A percentile compares a stretch with the other conserved stretches of the same genome.
Evolutionary conservation across 768 basidiomycete genomes (phyloP).

Genomic region (Leucosporidium yakuticum): DNA sequence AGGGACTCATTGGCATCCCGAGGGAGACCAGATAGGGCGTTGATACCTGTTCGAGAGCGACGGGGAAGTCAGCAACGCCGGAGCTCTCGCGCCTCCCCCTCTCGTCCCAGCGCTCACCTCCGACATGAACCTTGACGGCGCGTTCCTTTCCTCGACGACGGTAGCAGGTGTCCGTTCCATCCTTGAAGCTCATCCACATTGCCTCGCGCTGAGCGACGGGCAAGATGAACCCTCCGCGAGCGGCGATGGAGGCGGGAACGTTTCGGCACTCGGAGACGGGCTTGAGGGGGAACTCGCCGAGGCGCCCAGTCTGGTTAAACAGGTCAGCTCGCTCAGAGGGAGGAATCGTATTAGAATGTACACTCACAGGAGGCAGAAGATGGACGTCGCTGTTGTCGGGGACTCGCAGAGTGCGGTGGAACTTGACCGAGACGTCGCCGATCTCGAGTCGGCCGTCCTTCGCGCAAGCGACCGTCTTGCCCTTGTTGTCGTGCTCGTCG

Average conservation of each 20-base stretch:
- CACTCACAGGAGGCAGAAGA: not conserved
- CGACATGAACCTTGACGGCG: slow-evolving; percentile 3
- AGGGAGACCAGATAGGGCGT: not conserved
- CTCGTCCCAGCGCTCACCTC: not conserved
- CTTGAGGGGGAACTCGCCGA: not conserved
- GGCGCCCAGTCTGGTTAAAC: not conserved
- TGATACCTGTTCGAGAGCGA: not conserved
- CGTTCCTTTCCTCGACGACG: not conserved
- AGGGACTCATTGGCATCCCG: not conserved
- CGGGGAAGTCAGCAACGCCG: not conserved
- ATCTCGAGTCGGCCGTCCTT: not conserved
- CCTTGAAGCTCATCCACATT: not conserved
- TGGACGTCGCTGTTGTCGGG: not conserved
- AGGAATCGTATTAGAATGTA: not conserved
- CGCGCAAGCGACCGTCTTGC: not conserved
- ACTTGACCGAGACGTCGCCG: not conserved
- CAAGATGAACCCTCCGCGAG: not conserved
- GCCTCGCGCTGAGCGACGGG: slow-evolving; percentile 5
- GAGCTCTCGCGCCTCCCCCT: no score
- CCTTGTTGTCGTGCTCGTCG: no score
- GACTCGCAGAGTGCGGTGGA: slow-evolving; percentile 1
- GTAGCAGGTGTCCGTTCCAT: no score
- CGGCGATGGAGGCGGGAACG: not conserved
- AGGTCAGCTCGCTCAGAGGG: not conserved
- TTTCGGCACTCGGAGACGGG: not conserved